Percentiles rank a stretch among this genome's conserved stretches.
These are phyloP conservation scores for Collybia sordida DNA, from an alignment of 768 basidiomycete genomes.

Conservation along the genomic window DNA sequence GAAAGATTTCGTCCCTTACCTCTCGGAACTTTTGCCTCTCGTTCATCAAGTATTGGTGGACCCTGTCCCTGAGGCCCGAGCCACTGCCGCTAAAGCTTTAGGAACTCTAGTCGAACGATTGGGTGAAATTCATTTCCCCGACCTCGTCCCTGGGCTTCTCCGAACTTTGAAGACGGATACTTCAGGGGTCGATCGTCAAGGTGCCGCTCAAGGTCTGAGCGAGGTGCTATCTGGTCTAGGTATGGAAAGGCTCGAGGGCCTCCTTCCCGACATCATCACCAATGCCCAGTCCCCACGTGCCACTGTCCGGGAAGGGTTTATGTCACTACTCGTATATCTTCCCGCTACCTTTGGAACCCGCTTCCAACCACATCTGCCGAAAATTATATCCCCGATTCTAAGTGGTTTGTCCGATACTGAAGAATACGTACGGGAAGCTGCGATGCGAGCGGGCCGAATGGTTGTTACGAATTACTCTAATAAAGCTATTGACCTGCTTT, in stretches of 20 bases:
- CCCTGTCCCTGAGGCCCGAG: conserved; percentile 96
- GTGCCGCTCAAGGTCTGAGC: conserved; percentile 94
- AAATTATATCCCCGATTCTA: conserved; percentile 91
- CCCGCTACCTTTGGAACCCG: conserved; percentile 96
- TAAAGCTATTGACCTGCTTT: conserved; percentile 88
- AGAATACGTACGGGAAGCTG: conserved; percentile 94
- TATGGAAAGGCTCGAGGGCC: conserved; percentile 94
- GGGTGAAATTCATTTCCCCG: conserved; percentile 93
- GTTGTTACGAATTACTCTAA: conserved; percentile 92
- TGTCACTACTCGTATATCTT: conserved; percentile 93
- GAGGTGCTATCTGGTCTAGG: conserved; percentile 95
- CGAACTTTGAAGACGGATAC: conserved; percentile 89
- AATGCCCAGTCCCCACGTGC: conserved; percentile 89
- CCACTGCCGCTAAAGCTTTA: conserved; percentile 94
- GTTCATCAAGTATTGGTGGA: conserved; percentile 93
- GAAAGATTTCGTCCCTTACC: conserved; percentile 93
- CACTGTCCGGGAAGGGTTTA: conserved; percentile 96
- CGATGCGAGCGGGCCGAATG: conserved; percentile 99
- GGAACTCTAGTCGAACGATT: conserved; percentile 96
- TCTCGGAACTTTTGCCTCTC: conserved; percentile 84
- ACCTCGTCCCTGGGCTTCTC: conserved; percentile 87
- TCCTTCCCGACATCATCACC: conserved; percentile 90
- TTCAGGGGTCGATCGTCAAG: conserved; percentile 95
- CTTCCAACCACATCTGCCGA: conserved; percentile 93
- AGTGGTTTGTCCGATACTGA: conserved; percentile 89